These are phyloP conservation scores for Chaetothyriales sp. DNA, from an alignment of 2,329 filamentous ascomycete species.

Conservation along the genomic window DNA sequence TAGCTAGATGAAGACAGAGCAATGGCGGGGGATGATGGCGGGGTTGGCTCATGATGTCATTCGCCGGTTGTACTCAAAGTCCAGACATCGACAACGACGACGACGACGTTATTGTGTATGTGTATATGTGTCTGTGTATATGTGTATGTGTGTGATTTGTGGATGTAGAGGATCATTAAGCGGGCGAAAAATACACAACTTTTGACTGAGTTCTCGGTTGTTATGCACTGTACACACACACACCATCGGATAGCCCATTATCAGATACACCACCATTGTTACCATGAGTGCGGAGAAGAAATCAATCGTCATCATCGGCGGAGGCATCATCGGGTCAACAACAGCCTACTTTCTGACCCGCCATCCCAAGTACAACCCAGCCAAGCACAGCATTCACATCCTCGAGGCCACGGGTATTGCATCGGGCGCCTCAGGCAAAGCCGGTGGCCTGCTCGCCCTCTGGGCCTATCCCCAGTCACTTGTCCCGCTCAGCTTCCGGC, in stretches of 20 bases:
- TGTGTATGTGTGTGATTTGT: too few relatives aligned
- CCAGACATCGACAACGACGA: too few relatives aligned
- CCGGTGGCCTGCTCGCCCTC: slow-evolving; percentile 72
- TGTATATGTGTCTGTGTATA: too few relatives aligned
- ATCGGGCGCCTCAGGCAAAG: slow-evolving; percentile 86
- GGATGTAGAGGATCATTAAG: too few relatives aligned
- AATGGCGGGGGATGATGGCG: too few relatives aligned
- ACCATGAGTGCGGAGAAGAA: slow-evolving; percentile 6
- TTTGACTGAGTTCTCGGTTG: too few relatives aligned
- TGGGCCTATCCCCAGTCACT: slow-evolving; percentile 83
- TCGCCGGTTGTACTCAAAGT: too few relatives aligned
- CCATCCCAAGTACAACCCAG: slow-evolving; percentile 63
- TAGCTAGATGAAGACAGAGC: slow-evolving; percentile 13
- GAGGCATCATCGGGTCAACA: slow-evolving; percentile 82
- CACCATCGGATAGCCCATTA: too few relatives aligned
- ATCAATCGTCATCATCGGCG: slow-evolving; percentile 39
- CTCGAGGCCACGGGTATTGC: slow-evolving; percentile 77
- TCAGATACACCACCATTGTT: neutral
- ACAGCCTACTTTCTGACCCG: slow-evolving; percentile 83
- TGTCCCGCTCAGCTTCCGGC: slow-evolving; percentile 68
- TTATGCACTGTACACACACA: too few relatives aligned
- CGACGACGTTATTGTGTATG: too few relatives aligned
- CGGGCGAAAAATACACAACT: too few relatives aligned
- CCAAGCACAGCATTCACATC: slow-evolving; percentile 63
- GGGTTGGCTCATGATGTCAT: too few relatives aligned